Evolutionary conservation across 495 filamentous ascomycete species (phyloP), one percentile per base, ranked within the genome.

Genomic region (Penicillium longicatenatum): DNA sequence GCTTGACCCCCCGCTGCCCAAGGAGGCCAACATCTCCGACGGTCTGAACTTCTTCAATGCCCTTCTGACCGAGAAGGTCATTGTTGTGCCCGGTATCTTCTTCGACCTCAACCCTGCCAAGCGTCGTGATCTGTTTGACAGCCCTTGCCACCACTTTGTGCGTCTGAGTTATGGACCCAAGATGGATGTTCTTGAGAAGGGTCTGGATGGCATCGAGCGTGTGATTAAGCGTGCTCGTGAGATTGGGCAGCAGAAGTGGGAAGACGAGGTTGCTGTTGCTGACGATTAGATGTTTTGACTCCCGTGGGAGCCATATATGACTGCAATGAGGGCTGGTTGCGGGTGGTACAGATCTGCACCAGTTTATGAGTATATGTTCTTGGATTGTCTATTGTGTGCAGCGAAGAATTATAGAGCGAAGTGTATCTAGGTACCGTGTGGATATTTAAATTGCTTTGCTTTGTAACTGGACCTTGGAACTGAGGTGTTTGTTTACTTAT

Each of bases 1-100:
- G 2, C 59, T 81, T 44, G 71, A 74, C 35, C 74, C 76, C 8
- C 72, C 72, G 4, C 71, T 77, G 48, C 70, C 73, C 4, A 41
- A 49, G 44, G 73, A 59, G 2, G 84, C 83, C 19, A 85, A 82
- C 56, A 94, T 98, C 70, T 86, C 86, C 52, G 93, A 97, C 70
- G 93, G 93, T 2, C 74, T 98, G 66, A 97, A 95, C 72, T 98
- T 98, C 83, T 97, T 98, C 83, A 87, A 93, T 69, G 90, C 90
- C 26, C 93, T 94, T 63, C 73, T 98, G 39, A 82, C 88, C 61
- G 90, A 96, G 81, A 94, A 93, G 79, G 89, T 94, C 57, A 96
- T 97, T 63, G 92, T 97, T 3, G 93, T 97, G 0, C 92, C 93
- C 0, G 93, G 93, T 45, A 97, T 98, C 69, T 83, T 83, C 75